These are phyloP conservation scores for Lentinula sp. DNA, from an alignment of 768 basidiomycete genomes.

Conservation along the genomic window DNA sequence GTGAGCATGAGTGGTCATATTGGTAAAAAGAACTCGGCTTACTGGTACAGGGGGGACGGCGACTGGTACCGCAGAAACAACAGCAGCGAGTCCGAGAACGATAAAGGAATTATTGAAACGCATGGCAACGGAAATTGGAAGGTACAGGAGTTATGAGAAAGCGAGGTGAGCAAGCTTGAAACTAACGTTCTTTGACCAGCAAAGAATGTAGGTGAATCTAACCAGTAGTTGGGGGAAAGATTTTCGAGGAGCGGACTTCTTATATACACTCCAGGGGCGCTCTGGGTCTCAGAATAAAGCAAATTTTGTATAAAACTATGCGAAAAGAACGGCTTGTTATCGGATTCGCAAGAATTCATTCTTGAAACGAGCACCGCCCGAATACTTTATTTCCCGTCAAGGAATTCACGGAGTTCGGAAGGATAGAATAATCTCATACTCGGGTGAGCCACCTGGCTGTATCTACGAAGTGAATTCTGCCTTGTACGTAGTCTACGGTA, in stretches of 20 bases:
- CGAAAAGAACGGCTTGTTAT: too few species aligned
- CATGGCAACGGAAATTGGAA: background rate
- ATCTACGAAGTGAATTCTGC: too few species aligned
- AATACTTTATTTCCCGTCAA: too few species aligned
- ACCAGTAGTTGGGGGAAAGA: background rate
- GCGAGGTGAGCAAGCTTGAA: background rate
- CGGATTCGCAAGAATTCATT: too few species aligned
- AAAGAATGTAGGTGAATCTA: background rate
- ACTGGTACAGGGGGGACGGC: background rate
- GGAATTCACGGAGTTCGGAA: too few species aligned
- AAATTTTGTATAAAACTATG: too few species aligned
- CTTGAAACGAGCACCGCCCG: background rate
- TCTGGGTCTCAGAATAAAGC: background rate
- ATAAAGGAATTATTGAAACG: slow-evolving; percentile 1
- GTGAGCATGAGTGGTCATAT: background rate
- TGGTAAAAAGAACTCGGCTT: background rate
- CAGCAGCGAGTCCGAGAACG: background rate
- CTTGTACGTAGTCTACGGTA: too few species aligned
- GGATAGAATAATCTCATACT: too few species aligned
- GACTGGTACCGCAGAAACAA: background rate
- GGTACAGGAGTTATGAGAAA: background rate
- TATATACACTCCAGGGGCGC: background rate
- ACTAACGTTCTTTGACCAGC: background rate
- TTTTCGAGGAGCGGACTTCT: background rate
- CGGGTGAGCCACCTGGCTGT: too few species aligned